Evolutionary conservation across 352 stramenopile genomes (phyloP).

Genomic region (Thalassiosira hispida): DNA sequence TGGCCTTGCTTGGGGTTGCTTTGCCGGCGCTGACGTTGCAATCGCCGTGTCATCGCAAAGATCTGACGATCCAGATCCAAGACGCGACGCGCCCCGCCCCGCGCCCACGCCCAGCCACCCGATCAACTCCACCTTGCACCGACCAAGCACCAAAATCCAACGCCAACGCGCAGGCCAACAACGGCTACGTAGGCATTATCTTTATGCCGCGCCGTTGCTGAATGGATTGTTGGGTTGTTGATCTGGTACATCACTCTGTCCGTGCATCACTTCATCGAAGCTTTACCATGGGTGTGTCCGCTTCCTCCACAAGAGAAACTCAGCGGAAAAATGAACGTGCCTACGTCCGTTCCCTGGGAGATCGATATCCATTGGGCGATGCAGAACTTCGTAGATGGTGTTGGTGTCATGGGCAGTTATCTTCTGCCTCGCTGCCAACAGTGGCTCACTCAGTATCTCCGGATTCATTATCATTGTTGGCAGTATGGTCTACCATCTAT

Average conservation of each 20-base stretch:
- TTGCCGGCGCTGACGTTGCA: too few relatives aligned
- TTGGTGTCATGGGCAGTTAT: constrained; percentile 53
- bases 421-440: not conserved
- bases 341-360: constrained; percentile 56
- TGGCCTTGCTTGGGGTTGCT: too few relatives aligned
- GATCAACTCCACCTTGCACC: too few relatives aligned
- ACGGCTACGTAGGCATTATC: too few relatives aligned
- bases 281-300: constrained; percentile 28
- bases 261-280: not conserved
- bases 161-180: too few relatives aligned
- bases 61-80: too few relatives aligned
- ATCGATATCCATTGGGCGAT: constrained; percentile 78
- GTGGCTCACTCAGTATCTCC: not conserved
- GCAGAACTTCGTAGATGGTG: constrained; percentile 69
- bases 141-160: too few relatives aligned
- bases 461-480: constrained; percentile 50
- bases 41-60: too few relatives aligned
- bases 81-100: too few relatives aligned
- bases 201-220: not conserved
- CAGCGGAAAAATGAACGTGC: constrained; percentile 35
- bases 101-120: too few relatives aligned
- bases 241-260: not conserved
- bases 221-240: not conserved
- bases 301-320: constrained; percentile 20
- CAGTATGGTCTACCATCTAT: constrained; percentile 56